Conservation (phyloP, 768 basidiomycete genomes). For the Mycena floridula region DNA sequence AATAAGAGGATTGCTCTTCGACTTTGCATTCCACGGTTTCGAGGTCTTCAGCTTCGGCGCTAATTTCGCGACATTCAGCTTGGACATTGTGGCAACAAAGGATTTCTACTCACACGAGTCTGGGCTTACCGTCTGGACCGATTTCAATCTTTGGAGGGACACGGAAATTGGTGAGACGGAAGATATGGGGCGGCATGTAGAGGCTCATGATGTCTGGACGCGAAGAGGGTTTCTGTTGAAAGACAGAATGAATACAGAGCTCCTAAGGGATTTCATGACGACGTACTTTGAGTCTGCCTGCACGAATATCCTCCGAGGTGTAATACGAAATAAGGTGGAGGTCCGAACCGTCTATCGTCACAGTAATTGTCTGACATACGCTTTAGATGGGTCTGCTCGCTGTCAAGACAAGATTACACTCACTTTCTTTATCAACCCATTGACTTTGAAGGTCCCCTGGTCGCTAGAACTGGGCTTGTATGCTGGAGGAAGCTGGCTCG, state of each 20-base stretch:
- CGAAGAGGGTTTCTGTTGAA: slow-evolving; percentile 52
- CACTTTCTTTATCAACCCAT: slow-evolving; percentile 83
- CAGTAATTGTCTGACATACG: slow-evolving; percentile 74
- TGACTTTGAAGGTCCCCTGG: slow-evolving; percentile 57
- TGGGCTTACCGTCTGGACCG: slow-evolving; percentile 60
- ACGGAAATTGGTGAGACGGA: slow-evolving; percentile 76
- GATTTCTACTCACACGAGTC: slow-evolving; percentile 50
- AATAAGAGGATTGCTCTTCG: slow-evolving; percentile 38
- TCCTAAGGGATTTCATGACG: background rate
- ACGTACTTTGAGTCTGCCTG: slow-evolving; percentile 53
- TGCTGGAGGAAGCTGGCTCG: slow-evolving; percentile 27
- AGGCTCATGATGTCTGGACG: slow-evolving; percentile 68
- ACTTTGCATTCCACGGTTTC: slow-evolving; percentile 42
- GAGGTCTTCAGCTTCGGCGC: slow-evolving; percentile 39
- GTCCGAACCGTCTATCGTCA: slow-evolving; percentile 71
- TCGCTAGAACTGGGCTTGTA: slow-evolving; percentile 32
- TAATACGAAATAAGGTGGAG: slow-evolving; percentile 85
- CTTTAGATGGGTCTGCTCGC: slow-evolving; percentile 1
- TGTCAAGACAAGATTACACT: slow-evolving; percentile 1
- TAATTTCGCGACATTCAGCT: slow-evolving; percentile 9
- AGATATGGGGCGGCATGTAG: slow-evolving; percentile 69
- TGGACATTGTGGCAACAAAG: slow-evolving; percentile 1
- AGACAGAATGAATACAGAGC: slow-evolving; percentile 3
- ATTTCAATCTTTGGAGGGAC: slow-evolving; percentile 77
- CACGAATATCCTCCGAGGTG: slow-evolving; percentile 69